Percentiles rank a stretch among this genome's conserved stretches.
Evolutionary conservation across 371 early-diverging fungal species (phyloP).

Genomic region (Mortierella sp.): DNA sequence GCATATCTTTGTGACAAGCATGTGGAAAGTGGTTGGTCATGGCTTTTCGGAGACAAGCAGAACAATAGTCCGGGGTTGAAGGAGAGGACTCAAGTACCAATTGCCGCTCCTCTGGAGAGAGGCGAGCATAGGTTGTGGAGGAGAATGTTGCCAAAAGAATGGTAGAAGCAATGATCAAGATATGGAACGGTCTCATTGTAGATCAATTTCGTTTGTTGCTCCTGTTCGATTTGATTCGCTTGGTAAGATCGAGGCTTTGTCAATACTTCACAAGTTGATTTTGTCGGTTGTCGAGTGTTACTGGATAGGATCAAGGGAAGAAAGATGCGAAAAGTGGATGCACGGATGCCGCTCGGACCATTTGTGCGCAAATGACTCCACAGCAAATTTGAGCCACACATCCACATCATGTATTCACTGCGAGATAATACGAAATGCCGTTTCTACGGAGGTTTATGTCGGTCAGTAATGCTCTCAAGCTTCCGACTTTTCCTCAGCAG

Average conservation of each 20-base stretch:
- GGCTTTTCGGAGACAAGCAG: constrained; percentile 28
- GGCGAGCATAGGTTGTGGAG: not conserved
- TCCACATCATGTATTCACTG: constrained; percentile 65
- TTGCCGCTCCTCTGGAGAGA: constrained; percentile 10
- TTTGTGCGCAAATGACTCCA: too few relatives aligned
- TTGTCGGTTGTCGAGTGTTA: too few relatives aligned
- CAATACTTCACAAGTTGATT: too few relatives aligned
- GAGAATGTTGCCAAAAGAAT: not conserved
- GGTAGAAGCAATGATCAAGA: not conserved
- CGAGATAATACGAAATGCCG: constrained; percentile 29
- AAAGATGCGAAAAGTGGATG: too few relatives aligned
- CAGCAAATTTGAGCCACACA: constrained; percentile 57
- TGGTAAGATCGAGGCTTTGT: too few relatives aligned
- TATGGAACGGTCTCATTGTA: not conserved
- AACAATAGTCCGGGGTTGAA: constrained; percentile 16
- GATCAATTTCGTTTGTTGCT: not conserved
- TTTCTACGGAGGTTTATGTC: constrained; percentile 2
- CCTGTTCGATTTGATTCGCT: too few relatives aligned
- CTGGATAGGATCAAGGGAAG: too few relatives aligned
- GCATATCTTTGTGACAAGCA: constrained; percentile 19
- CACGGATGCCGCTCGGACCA: too few relatives aligned
- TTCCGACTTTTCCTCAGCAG: constrained; percentile 22
- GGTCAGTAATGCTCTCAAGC: too few relatives aligned
- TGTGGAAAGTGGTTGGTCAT: constrained; percentile 44
- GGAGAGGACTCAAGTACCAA: not conserved